Percentiles rank a stretch among this genome's conserved stretches.
phyloP scores from a whole-genome alignment of 2,329 filamentous ascomycete species.

The Geosmithia flava region DNA sequence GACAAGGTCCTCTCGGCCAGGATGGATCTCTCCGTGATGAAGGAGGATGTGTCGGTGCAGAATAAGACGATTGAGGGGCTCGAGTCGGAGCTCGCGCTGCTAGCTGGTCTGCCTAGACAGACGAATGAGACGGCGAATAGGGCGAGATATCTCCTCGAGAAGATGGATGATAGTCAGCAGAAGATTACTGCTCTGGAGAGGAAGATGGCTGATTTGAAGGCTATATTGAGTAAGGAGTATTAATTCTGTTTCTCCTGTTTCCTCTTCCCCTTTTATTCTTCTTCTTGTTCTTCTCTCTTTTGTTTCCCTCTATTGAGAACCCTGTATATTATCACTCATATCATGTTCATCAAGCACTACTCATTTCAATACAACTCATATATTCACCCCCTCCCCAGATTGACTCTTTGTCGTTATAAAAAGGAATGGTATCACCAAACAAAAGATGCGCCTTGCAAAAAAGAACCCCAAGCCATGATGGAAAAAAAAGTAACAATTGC shows the following conservation, averaged over 20 bases:
- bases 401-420: no score
- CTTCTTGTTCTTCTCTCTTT: neutral
- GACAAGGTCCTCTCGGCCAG: constrained; percentile 64
- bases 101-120: constrained; percentile 60
- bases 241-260: neutral
- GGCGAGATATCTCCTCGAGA: constrained; percentile 59
- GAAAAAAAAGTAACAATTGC: no score
- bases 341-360: no score
- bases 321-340: neutral
- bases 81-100: constrained; percentile 60
- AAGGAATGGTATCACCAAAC: no score
- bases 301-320: neutral
- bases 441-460: no score
- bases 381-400: no score
- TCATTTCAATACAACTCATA: no score
- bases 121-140: constrained; percentile 55
- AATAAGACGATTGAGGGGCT: constrained; percentile 63
- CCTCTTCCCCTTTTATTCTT: neutral
- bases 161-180: constrained; percentile 60
- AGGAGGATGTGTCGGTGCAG: constrained; percentile 59
- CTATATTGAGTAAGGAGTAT: constrained; percentile 32
- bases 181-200: constrained; percentile 64
- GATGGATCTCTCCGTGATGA: constrained; percentile 59
- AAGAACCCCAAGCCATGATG: no score
- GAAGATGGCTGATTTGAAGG: constrained; percentile 61